phyloP scores from a whole-genome alignment of 345 rosid species.

The Bruguiera sexangula region DNA sequence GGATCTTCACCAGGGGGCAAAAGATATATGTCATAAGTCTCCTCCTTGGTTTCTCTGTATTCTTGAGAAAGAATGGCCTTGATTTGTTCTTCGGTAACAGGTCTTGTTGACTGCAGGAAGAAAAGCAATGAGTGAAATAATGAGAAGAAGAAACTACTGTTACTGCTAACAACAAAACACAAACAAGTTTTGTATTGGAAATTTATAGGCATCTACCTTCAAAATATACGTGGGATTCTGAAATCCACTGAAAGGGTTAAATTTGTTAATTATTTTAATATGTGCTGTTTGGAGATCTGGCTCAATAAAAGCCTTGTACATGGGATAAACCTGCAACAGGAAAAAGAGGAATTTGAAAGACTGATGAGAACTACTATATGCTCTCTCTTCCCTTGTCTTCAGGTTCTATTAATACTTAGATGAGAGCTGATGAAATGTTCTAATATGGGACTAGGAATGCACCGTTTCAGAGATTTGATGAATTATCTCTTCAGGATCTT shows the following conservation, averaged over 20 bases:
- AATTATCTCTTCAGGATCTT: constrained; percentile 98
- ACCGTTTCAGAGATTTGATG: constrained; percentile 99
- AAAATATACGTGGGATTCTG: constrained; percentile 94
- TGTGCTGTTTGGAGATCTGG: constrained; percentile 98
- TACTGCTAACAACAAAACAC: not conserved
- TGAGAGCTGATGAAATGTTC: constrained; percentile 7
- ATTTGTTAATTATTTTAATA: constrained; percentile 89
- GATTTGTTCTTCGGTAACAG: constrained; percentile 68
- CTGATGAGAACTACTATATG: no score
- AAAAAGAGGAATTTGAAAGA: not conserved
- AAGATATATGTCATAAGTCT: constrained; percentile 97
- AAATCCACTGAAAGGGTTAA: constrained; percentile 95
- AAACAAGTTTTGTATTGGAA: not conserved
- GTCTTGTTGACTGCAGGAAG: constrained; percentile 60
- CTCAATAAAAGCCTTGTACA: constrained; percentile 99
- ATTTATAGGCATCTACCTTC: constrained; percentile 46
- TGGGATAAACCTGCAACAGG: constrained; percentile 75
- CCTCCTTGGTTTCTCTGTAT: constrained; percentile 66
- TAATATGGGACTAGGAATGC: constrained; percentile 20
- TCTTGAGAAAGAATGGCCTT: constrained; percentile 63
- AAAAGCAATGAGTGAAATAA: constrained; percentile 22
- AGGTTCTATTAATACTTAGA: no score
- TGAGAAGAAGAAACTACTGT: constrained; percentile 8
- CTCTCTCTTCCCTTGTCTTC: no score
- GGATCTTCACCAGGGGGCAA: constrained; percentile 99